Evolutionary conservation across 495 filamentous ascomycete species (phyloP).

Genomic region (Aspergillus bertholletiae): DNA sequence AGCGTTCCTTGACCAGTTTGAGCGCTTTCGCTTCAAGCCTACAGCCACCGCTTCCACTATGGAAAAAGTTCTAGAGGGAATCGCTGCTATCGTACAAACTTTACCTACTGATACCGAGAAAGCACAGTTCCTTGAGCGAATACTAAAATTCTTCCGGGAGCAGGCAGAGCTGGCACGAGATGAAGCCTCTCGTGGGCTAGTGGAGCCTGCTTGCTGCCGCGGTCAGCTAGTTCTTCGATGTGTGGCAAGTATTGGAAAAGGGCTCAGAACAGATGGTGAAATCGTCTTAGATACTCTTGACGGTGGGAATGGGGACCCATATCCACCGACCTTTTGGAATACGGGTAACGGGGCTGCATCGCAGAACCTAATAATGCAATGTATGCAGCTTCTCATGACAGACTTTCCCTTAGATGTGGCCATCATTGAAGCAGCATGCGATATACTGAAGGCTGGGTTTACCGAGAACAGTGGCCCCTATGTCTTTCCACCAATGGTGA

Average conservation of each 20-base stretch:
- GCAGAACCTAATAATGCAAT: conserved; percentile 57
- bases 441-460: conserved; percentile 73
- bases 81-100: conserved; percentile 81
- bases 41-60: conserved; percentile 68
- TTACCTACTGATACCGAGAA: conserved; percentile 62
- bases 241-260: conserved; percentile 72
- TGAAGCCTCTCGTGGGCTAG: conserved; percentile 31
- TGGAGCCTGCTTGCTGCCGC: conserved; percentile 47
- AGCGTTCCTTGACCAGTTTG: conserved; percentile 75
- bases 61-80: conserved; percentile 76
- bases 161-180: conserved; percentile 34
- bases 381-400: conserved; percentile 43
- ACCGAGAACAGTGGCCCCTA: conserved; percentile 74
- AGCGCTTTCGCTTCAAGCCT: conserved; percentile 55
- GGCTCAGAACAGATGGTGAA: conserved; percentile 71
- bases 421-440: conserved; percentile 72
- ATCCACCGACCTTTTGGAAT: conserved; percentile 57
- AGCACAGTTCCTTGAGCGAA: conserved; percentile 54
- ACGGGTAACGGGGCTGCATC: conserved; percentile 47
- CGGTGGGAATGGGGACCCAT: conserved; percentile 30
- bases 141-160: conserved; percentile 59
- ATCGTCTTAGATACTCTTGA: conserved; percentile 62
- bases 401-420: conserved; percentile 60
- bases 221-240: conserved; percentile 68
- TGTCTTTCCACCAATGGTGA: conserved; percentile 67